phyloP scores from a whole-genome alignment of 345 rosid genomes.

The Durio zibethinus region DNA sequence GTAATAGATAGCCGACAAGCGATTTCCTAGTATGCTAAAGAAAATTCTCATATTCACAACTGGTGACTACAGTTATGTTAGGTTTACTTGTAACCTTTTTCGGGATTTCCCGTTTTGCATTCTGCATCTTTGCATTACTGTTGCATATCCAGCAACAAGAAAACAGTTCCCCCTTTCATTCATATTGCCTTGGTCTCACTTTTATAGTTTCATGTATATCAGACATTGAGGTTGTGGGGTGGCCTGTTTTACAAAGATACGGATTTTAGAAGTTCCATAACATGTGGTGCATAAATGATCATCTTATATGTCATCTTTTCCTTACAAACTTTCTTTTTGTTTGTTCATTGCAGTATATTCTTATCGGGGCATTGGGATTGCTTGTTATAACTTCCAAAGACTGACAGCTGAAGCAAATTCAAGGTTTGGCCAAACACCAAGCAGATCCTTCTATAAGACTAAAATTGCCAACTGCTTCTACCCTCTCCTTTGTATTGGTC shows the following conservation, averaged over 20 bases:
- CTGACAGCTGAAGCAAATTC: slow-evolving; percentile 20
- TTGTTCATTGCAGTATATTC: slow-evolving; percentile 59
- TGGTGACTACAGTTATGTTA: not conserved
- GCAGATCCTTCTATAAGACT: not conserved
- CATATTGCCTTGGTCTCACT: not conserved
- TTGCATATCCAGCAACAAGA: not conserved
- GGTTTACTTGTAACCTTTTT: not conserved
- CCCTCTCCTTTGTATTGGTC: slow-evolving; percentile 7
- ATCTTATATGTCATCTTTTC: not conserved
- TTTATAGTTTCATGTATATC: not conserved
- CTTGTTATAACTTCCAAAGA: slow-evolving; percentile 90
- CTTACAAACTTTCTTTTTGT: not conserved
- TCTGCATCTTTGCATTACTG: not conserved
- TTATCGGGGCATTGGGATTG: slow-evolving; percentile 80
- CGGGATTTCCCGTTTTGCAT: not conserved
- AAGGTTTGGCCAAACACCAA: not conserved
- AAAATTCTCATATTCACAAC: not conserved
- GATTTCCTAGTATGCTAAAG: not conserved
- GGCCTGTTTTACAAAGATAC: not conserved
- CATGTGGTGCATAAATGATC: not conserved
- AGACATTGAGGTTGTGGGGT: not conserved
- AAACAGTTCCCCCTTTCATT: not conserved
- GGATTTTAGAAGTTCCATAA: not conserved
- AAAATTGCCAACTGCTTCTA: not conserved
- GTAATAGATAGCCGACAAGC: not conserved